Evolutionary conservation across 2,329 filamentous ascomycete genomes (phyloP).

Genomic region (Diaporthe velutina): DNA sequence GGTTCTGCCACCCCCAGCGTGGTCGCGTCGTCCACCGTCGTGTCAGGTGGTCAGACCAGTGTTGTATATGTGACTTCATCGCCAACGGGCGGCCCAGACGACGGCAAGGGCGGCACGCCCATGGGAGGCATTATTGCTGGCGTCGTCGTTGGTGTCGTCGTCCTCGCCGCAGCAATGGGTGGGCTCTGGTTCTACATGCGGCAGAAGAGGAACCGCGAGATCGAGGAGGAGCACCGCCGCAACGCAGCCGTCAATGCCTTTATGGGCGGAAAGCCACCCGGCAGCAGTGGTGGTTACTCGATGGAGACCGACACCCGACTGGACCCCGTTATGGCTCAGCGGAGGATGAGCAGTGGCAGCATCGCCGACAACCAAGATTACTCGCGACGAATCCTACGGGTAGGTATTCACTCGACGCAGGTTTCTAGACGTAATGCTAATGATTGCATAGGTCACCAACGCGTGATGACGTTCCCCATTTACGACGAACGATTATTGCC

Average conservation of each 20-base stretch:
- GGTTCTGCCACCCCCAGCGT: slow-evolving; percentile 44
- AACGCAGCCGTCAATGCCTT: slow-evolving; percentile 85
- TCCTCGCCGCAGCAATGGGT: slow-evolving; percentile 73
- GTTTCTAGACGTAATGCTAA: slow-evolving; percentile 38
- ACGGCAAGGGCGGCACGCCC: slow-evolving; percentile 62
- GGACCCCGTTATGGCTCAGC: slow-evolving; percentile 86
- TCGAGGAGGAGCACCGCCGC: slow-evolving; percentile 87
- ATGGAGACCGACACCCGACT: slow-evolving; percentile 83
- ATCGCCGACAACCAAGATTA: slow-evolving; percentile 98
- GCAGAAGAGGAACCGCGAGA: slow-evolving; percentile 79
- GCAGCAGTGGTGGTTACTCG: slow-evolving; percentile 74
- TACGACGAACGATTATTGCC: slow-evolving; percentile 53
- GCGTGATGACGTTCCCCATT: slow-evolving; percentile 58
- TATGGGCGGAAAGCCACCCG: slow-evolving; percentile 73
- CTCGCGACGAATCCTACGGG: slow-evolving; percentile 94
- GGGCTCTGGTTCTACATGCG: slow-evolving; percentile 82
- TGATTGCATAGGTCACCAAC: slow-evolving; percentile 65
- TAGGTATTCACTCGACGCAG: slow-evolving; percentile 57
- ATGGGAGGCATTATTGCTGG: slow-evolving; percentile 89
- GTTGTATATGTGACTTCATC: slow-evolving; percentile 46
- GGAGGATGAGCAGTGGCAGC: slow-evolving; percentile 92
- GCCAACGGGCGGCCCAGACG: slow-evolving; percentile 43
- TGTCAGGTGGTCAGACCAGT: slow-evolving; percentile 40
- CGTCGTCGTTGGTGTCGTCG: slow-evolving; percentile 86
- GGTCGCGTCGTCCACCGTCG: slow-evolving; percentile 37